These are phyloP conservation scores for Physaria fendleri DNA, from an alignment of 345 rosid species.

Conservation along the genomic window DNA sequence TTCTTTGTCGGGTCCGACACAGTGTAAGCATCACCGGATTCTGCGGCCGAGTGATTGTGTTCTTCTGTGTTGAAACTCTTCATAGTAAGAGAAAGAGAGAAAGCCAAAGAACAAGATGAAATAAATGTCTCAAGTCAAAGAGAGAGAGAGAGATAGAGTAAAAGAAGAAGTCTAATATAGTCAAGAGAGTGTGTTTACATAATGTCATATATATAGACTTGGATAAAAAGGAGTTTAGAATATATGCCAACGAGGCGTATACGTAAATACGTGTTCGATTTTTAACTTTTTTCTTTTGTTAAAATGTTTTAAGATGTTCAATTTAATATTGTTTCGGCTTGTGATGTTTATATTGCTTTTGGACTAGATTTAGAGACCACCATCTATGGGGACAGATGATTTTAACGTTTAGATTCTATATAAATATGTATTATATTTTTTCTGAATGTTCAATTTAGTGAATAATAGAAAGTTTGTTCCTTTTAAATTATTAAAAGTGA, in stretches of 20 bases:
- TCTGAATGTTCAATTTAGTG: neutral
- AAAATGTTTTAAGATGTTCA: neutral
- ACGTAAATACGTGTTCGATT: slow-evolving; percentile 28
- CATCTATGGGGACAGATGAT: slow-evolving; percentile 1
- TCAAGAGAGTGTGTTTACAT: slow-evolving; percentile 20
- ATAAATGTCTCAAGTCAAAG: slow-evolving; percentile 2
- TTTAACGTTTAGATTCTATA: slow-evolving; percentile 20
- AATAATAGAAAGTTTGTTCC: neutral
- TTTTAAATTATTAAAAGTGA: too few relatives aligned
- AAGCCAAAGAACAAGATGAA: neutral
- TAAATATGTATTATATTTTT: neutral
- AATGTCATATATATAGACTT: slow-evolving; percentile 13
- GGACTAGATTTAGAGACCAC: slow-evolving; percentile 6
- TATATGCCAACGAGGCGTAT: slow-evolving; percentile 31
- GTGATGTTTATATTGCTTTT: slow-evolving; percentile 15
- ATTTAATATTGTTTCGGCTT: slow-evolving; percentile 10
- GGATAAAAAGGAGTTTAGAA: neutral
- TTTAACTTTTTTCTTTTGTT: slow-evolving; percentile 8
- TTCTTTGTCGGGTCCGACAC: slow-evolving; percentile 17
- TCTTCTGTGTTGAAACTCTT: slow-evolving; percentile 26
- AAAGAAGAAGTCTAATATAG: slow-evolving; percentile 21
- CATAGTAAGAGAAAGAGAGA: slow-evolving; percentile 4
- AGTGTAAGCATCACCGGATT: slow-evolving; percentile 12
- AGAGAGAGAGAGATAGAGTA: slow-evolving; percentile 24
- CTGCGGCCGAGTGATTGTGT: slow-evolving; percentile 20